Percentiles rank a stretch among this genome's conserved stretches.
Evolutionary conservation across 441 rosid genomes (phyloP).

Genomic region (Raphanus hybrid): DNA sequence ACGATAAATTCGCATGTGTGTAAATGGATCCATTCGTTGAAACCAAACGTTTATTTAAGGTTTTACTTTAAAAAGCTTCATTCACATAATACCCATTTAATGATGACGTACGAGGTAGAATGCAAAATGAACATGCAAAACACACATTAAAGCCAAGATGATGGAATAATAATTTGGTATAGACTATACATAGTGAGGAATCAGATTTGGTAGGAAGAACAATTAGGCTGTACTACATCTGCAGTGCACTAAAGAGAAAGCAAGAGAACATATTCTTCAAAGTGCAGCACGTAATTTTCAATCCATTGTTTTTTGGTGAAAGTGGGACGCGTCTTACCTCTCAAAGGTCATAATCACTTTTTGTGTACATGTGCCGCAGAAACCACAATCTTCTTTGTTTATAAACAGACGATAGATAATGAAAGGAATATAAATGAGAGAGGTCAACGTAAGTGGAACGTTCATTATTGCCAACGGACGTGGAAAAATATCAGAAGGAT

Average conservation of each 20-base stretch:
- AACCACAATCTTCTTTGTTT: conserved; percentile 28
- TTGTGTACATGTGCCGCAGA: conserved; percentile 33
- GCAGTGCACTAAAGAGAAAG: conserved; percentile 18
- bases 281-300: conserved; percentile 14
- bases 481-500: conserved; percentile 28
- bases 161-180: neutral
- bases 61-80: neutral
- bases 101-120: conserved; percentile 27
- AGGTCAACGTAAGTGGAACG: conserved; percentile 41
- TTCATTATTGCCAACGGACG: conserved; percentile 23
- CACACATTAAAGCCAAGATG: conserved; percentile 1
- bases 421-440: conserved; percentile 23
- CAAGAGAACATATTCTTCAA: conserved; percentile 35
- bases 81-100: conserved; percentile 12
- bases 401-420: conserved; percentile 35
- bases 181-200: conserved; percentile 17
- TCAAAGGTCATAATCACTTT: conserved; percentile 36
- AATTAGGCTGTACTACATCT: conserved; percentile 28
- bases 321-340: conserved; percentile 40
- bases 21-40: neutral
- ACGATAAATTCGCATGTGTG: neutral
- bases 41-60: neutral
- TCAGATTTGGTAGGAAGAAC: conserved; percentile 35
- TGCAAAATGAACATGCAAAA: conserved; percentile 12
- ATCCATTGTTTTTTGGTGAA: conserved; percentile 6